Conservation (phyloP, 495 filamentous ascomycete genomes). For the Hypoxylon subgilvum region DNA sequence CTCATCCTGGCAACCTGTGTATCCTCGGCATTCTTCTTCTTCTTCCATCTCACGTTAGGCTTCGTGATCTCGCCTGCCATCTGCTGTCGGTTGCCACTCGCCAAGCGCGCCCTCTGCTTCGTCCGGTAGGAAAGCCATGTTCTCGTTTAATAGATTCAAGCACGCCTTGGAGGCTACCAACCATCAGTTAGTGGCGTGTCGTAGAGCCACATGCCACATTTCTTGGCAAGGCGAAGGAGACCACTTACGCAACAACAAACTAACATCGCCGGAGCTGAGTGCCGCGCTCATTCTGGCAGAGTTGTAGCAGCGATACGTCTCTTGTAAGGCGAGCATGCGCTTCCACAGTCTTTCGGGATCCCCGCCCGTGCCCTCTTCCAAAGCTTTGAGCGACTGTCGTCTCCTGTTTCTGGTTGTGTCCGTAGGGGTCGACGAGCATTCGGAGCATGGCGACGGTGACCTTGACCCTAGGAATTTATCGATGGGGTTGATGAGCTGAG, state of each 20-base stretch:
- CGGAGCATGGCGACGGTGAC: conserved; percentile 36
- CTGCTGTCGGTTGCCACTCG: conserved; percentile 6
- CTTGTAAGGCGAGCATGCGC: conserved; percentile 54
- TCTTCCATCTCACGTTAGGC: neutral
- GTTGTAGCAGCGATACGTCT: conserved; percentile 52
- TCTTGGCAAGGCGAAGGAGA: neutral
- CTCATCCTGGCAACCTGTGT: neutral
- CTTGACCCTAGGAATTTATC: conserved; percentile 24
- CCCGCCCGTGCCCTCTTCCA: conserved; percentile 41
- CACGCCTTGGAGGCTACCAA: conserved; percentile 48
- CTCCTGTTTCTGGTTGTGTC: conserved; percentile 24
- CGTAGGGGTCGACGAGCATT: conserved; percentile 14
- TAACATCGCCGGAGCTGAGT: conserved; percentile 43
- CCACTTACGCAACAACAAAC: conserved; percentile 48
- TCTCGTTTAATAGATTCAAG: conserved; percentile 53
- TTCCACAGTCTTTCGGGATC: conserved; percentile 50
- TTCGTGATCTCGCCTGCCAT: conserved; percentile 7
- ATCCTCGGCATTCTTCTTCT: neutral
- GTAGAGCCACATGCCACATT: conserved; percentile 1
- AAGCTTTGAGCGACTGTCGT: conserved; percentile 38
- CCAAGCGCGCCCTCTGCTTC: conserved; percentile 31
- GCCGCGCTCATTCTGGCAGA: conserved; percentile 54
- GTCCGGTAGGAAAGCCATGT: conserved; percentile 49
- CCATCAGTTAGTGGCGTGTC: conserved; percentile 15
- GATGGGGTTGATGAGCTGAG: conserved; percentile 15